phyloP scores from a whole-genome alignment of 805 yeast species.

The Wickerhamiella kurtzmanii region DNA sequence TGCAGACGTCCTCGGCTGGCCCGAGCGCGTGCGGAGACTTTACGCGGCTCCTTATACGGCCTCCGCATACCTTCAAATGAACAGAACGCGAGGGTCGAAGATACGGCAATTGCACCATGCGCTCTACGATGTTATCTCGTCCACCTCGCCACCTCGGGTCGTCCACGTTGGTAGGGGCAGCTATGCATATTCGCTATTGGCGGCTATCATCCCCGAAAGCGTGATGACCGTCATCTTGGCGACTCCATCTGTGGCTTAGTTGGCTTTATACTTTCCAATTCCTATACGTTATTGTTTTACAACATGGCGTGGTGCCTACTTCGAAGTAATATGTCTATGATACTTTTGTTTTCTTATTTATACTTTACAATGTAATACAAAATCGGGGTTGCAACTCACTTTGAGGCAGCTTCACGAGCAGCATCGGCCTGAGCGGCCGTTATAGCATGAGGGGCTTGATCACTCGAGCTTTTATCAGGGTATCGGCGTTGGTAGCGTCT shows the following conservation, averaged over 20 bases:
- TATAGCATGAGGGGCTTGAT: not conserved
- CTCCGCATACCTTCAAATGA: conserved; percentile 21
- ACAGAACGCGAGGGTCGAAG: conserved; percentile 23
- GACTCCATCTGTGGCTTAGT: not conserved
- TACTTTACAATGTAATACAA: no score
- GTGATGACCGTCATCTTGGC: conserved; percentile 13
- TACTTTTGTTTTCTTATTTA: no score
- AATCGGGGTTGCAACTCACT: no score
- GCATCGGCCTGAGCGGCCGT: not conserved
- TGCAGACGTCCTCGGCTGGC: conserved; percentile 32
- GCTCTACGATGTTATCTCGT: conserved; percentile 22
- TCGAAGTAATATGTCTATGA: no score
- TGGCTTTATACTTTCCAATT: not conserved
- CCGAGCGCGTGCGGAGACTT: conserved; percentile 26
- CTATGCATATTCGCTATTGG: conserved; percentile 21
- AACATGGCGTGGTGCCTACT: no score
- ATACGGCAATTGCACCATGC: conserved; percentile 22
- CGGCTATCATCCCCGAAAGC: conserved; percentile 22
- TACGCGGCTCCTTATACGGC: conserved; percentile 26
- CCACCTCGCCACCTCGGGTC: conserved; percentile 20
- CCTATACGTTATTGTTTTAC: not conserved
- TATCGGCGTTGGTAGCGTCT: not conserved
- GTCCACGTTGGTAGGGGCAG: conserved; percentile 26
- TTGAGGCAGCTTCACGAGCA: no score
- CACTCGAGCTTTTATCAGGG: no score